Evolutionary conservation across 2,329 filamentous ascomycete species (phyloP).

Genomic region (Coniella vitis): DNA sequence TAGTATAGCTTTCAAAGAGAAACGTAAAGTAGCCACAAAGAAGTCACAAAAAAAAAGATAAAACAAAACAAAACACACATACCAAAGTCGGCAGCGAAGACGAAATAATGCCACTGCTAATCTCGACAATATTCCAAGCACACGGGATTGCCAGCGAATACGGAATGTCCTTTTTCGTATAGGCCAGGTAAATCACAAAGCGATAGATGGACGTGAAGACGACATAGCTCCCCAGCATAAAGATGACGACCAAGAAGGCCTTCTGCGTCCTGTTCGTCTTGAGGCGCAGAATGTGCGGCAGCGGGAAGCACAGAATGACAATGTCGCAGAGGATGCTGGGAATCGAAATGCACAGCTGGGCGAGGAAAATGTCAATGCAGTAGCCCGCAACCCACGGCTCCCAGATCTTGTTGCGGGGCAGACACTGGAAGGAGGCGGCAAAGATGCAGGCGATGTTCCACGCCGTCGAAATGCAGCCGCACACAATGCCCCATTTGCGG

Average conservation of each 20-base stretch:
- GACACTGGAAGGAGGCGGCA: conserved; percentile 8
- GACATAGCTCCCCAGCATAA: conserved; percentile 9
- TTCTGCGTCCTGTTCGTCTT: conserved; percentile 10
- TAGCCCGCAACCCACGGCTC: conserved; percentile 8
- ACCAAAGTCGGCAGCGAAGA: conserved; percentile 9
- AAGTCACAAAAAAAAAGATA: too few relatives aligned
- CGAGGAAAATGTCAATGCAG: conserved; percentile 8
- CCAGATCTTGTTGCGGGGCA: conserved; percentile 9
- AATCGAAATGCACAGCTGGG: conserved; percentile 6
- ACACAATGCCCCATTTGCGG: conserved; percentile 7
- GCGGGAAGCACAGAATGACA: conserved; percentile 7
- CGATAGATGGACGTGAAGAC: conserved; percentile 11
- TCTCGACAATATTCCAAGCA: conserved; percentile 9
- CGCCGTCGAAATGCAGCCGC: conserved; percentile 6
- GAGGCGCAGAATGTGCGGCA: conserved; percentile 8
- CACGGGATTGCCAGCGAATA: conserved; percentile 18
- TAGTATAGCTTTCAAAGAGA: too few relatives aligned
- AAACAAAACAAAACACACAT: background rate
- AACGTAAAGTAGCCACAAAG: too few relatives aligned
- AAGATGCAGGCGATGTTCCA: conserved; percentile 11
- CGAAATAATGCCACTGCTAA: conserved; percentile 9
- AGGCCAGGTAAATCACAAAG: conserved; percentile 3
- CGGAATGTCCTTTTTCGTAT: background rate
- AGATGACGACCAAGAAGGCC: conserved; percentile 7
- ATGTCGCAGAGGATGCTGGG: conserved; percentile 8